These are phyloP conservation scores for Barbarea vulgaris DNA, from an alignment of 345 rosid genomes.

Conservation along the genomic window DNA sequence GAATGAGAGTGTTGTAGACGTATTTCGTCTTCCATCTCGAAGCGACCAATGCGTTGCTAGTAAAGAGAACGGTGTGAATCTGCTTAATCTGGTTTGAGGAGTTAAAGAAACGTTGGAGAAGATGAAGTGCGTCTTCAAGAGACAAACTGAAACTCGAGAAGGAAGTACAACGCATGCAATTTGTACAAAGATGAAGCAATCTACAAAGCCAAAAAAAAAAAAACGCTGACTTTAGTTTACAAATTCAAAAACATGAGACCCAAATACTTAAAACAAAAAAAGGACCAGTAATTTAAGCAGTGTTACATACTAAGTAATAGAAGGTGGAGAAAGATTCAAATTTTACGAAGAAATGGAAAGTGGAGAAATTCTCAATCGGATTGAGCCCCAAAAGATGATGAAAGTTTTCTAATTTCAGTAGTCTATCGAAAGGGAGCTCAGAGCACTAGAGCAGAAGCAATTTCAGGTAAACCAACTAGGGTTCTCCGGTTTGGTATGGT, in stretches of 20 bases:
- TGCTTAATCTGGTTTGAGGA: no score
- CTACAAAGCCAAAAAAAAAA: slow-evolving; percentile 2
- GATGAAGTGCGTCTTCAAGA: no score
- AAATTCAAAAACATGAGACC: background rate
- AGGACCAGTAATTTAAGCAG: background rate
- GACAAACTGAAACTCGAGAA: no score
- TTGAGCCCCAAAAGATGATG: background rate
- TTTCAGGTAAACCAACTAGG: slow-evolving; percentile 21
- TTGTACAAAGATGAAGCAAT: no score
- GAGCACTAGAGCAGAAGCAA: slow-evolving; percentile 9
- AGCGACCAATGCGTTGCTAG: no score
- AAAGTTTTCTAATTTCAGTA: background rate
- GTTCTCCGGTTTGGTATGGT: slow-evolving; percentile 19
- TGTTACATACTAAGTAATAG: slow-evolving; percentile 2
- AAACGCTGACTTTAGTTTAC: background rate
- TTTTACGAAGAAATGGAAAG: background rate
- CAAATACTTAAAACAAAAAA: background rate
- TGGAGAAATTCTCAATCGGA: background rate
- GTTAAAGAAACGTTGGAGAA: no score
- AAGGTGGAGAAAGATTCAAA: background rate
- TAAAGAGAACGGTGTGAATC: no score
- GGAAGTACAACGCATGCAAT: no score
- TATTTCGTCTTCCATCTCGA: no score
- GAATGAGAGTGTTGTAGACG: no score
- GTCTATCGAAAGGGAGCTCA: background rate